These are phyloP conservation scores for Alternaria sp. DNA, from an alignment of 2,329 filamentous ascomycete species.

Conservation along the genomic window DNA sequence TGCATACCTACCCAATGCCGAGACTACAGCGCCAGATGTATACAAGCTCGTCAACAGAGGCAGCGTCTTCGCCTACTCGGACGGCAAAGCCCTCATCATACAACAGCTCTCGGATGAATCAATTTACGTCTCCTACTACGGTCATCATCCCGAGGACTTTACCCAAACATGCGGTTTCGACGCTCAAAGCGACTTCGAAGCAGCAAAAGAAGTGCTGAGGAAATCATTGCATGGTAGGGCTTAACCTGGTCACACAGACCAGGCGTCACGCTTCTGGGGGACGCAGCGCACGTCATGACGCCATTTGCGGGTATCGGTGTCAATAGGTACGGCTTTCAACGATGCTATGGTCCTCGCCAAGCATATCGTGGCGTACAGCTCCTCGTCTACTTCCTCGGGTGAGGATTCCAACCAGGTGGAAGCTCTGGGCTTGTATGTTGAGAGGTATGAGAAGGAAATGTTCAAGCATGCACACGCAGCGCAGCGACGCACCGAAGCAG, in stretches of 20 bases:
- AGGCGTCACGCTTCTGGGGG: constrained; percentile 54
- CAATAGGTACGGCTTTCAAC: constrained; percentile 50
- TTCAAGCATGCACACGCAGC: constrained; percentile 47
- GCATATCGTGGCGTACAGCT: constrained; percentile 42
- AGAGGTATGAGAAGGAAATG: constrained; percentile 51
- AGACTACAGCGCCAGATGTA: constrained; percentile 37
- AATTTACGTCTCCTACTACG: constrained; percentile 41
- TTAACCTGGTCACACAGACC: constrained; percentile 48
- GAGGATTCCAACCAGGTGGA: neutral
- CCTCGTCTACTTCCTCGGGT: constrained; percentile 7
- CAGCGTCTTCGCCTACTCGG: constrained; percentile 42
- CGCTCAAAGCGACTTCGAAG: constrained; percentile 26
- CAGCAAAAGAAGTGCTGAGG: constrained; percentile 29
- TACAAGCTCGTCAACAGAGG: constrained; percentile 49
- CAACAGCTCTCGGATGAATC: constrained; percentile 48
- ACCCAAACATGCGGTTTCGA: constrained; percentile 31
- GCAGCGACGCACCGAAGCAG: constrained; percentile 54
- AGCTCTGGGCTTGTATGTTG: constrained; percentile 39
- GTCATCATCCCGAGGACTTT: constrained; percentile 36
- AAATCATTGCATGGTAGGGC: constrained; percentile 38
- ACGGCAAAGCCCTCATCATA: constrained; percentile 38
- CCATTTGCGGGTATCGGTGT: constrained; percentile 52
- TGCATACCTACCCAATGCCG: constrained; percentile 44
- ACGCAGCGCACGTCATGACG: constrained; percentile 55
- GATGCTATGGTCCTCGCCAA: constrained; percentile 49